Percentiles rank a stretch among this genome's conserved stretches.
Conservation (phyloP, 2,329 filamentous ascomycete species). For the Kalaharituber pfeilii region DNA sequence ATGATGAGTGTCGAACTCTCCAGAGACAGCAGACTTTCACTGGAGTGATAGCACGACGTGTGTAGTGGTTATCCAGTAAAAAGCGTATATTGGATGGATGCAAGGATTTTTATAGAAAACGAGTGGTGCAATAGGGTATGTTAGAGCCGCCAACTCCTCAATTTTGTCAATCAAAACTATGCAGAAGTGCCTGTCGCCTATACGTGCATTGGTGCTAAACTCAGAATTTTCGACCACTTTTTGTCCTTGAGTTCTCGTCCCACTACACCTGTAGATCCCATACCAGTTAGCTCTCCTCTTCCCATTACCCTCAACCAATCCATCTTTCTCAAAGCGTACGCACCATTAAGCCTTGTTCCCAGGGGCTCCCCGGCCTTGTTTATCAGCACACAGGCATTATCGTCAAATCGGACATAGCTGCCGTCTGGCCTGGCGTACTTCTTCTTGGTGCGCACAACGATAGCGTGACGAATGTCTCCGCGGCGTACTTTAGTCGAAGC, state of each 20-base stretch:
- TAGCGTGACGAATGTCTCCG: slow-evolving; percentile 89
- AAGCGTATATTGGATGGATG: too few relatives aligned
- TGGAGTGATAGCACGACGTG: too few relatives aligned
- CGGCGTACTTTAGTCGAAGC: slow-evolving; percentile 85
- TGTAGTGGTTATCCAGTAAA: too few relatives aligned
- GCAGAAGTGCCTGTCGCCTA: too few relatives aligned
- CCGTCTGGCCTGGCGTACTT: slow-evolving; percentile 76
- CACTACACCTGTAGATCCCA: slow-evolving; percentile 46
- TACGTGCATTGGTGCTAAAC: slow-evolving; percentile 71
- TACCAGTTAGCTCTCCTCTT: slow-evolving; percentile 17
- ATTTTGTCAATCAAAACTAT: too few relatives aligned
- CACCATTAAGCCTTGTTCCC: slow-evolving; percentile 71
- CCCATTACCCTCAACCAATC: slow-evolving; percentile 2
- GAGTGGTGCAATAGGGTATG: neutral
- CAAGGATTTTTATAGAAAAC: neutral
- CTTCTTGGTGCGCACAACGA: slow-evolving; percentile 82
- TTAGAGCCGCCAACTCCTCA: neutral
- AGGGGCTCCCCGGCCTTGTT: slow-evolving; percentile 95
- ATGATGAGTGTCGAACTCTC: too few relatives aligned
- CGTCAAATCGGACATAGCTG: slow-evolving; percentile 80
- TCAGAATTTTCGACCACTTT: slow-evolving; percentile 97
- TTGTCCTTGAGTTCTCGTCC: slow-evolving; percentile 75
- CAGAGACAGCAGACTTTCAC: too few relatives aligned
- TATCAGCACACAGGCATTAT: slow-evolving; percentile 93
- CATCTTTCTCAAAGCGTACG: slow-evolving; percentile 19